Percentiles rank a stretch among this genome's conserved stretches.
phyloP scores from a whole-genome alignment of 805 yeast genomes.

The Metschnikowia reukaufii region DNA sequence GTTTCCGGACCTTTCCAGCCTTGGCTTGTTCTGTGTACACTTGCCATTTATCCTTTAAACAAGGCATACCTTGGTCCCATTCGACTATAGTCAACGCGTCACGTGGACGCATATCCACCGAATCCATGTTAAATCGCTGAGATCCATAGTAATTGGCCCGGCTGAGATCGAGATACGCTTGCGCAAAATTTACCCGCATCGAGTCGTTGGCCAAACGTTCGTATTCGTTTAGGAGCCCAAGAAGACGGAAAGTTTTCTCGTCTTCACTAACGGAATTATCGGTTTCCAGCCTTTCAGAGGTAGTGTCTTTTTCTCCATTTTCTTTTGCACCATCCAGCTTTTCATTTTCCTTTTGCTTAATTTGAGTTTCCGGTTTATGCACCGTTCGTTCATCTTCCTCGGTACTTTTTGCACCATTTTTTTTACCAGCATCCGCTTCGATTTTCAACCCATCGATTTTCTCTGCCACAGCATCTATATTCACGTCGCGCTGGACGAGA shows the following conservation, averaged over 20 bases:
- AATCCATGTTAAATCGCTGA: constrained; percentile 39
- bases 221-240: constrained; percentile 36
- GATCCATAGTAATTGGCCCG: constrained; percentile 44
- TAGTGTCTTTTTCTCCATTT: no score
- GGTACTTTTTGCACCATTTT: no score
- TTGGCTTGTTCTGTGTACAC: neutral
- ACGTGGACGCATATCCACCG: constrained; percentile 40
- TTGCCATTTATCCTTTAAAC: constrained; percentile 4
- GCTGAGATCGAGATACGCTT: constrained; percentile 43
- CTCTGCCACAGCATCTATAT: neutral
- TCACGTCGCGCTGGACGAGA: neutral
- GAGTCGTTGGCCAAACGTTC: constrained; percentile 24
- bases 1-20: constrained; percentile 3
- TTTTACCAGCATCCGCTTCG: no score
- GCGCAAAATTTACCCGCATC: constrained; percentile 23
- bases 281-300: neutral
- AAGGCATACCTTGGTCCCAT: neutral
- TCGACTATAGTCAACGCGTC: constrained; percentile 25
- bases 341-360: neutral
- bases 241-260: constrained; percentile 17
- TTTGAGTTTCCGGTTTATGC: neutral
- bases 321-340: no score
- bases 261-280: neutral
- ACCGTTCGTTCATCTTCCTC: no score
- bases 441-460: neutral